Evolutionary conservation across 2,329 filamentous ascomycete genomes (phyloP).

Genomic region (Botrytis tulipae): DNA sequence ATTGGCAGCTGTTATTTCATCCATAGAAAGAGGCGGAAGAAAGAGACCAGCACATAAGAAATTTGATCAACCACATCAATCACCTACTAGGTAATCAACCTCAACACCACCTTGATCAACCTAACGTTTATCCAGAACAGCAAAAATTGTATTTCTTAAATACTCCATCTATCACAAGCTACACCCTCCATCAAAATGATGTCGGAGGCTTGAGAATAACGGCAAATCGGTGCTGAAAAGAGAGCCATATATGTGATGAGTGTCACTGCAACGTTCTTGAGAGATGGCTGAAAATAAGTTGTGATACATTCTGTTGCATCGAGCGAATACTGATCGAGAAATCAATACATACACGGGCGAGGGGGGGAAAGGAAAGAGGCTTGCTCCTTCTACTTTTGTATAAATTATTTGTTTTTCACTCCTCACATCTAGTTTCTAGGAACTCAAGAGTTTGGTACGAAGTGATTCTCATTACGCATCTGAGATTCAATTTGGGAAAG

Average conservation of each 20-base stretch:
- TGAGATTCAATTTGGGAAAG: neutral
- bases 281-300: conserved; percentile 18
- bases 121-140: neutral
- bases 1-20: conserved; percentile 11
- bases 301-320: conserved; percentile 15
- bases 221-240: conserved; percentile 7
- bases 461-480: neutral
- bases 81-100: neutral
- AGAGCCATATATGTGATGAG: conserved; percentile 17
- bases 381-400: conserved; percentile 14
- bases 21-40: conserved; percentile 7
- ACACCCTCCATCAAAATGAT: conserved; percentile 11
- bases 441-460: conserved; percentile 1
- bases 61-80: neutral
- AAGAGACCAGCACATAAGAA: conserved; percentile 7
- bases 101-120: neutral
- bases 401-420: conserved; percentile 8
- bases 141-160: neutral
- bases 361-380: neutral
- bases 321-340: conserved; percentile 16
- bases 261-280: conserved; percentile 18
- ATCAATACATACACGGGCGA: neutral
- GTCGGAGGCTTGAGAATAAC: conserved; percentile 15
- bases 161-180: neutral
- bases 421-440: conserved; percentile 13